Base-by-base conservation (phyloP, 2,329 filamentous ascomycete species). In the Colletotrichum spinosum region DNA sequence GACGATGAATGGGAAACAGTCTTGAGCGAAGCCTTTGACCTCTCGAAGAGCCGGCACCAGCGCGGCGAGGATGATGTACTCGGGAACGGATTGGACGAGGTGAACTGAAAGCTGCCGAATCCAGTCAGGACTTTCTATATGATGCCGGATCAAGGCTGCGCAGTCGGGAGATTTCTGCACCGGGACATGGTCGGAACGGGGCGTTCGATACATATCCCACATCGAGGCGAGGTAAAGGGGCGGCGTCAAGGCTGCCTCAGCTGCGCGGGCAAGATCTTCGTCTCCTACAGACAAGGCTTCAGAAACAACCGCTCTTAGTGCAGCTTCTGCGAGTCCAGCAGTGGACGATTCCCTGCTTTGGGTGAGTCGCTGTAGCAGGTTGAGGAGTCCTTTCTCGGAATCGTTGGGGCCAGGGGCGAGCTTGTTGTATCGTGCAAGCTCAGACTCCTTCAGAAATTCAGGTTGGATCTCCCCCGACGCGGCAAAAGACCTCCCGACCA, bases 401-500 rank as follows among this genome's bases (percentile, higher is more conserved):
- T 81, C 79, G 65, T 81, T 80, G n/a, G 79, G 76, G 2, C 78
- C 83, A 70, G 73, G 81, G 52, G 78, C 83, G 58, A 79, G 77
- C 70, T 77, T 83, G 68, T 76, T 78, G 70, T 82, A 89, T 69
- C 82, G 78, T 12, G 79, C 76, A 6, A 91, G 76, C 13, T 80
- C 80, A 1, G 88, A 88, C 73, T 92, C 90, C 34, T 83, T 81
- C 1, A 90, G 75, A 50, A 92, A 80, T 53, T 86, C 86, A 41
- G 81, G 75, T 13, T 88, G 86, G 6, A 93, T 84, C 59, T 88
- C 83, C 2, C 94, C 94, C 35, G 89, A 92, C 13, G 92, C 86
- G 44, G 91, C 89, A 77, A 94, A 98, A 0, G 93, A 90, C 73
- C 93, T 88, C 8, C 97, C 96, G 49, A 98, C 83, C 2, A 94